A percentile compares a stretch with the other conserved stretches of the same genome.
These are phyloP conservation scores for Escovopsis sp. DNA, from an alignment of 2,329 filamentous ascomycete genomes.

Conservation along the genomic window DNA sequence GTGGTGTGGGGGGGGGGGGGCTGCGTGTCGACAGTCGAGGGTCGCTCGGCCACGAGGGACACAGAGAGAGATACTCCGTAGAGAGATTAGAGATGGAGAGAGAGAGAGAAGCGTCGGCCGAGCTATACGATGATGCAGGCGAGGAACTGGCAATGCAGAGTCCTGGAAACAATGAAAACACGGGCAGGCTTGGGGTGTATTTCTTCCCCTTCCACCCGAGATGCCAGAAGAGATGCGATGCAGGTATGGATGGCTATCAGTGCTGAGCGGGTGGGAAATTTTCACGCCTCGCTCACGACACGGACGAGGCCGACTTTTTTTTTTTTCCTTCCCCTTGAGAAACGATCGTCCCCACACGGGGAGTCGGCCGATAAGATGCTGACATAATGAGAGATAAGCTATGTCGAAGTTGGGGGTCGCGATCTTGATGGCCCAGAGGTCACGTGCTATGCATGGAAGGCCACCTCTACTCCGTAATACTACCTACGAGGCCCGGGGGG, in stretches of 20 bases:
- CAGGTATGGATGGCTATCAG: slow-evolving; percentile 8
- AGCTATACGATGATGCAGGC: background rate
- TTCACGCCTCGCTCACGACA: slow-evolving; percentile 15
- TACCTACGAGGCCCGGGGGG: too few species aligned
- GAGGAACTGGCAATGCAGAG: background rate
- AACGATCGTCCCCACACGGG: slow-evolving; percentile 6
- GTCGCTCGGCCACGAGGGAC: too few species aligned
- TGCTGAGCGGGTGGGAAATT: slow-evolving; percentile 16
- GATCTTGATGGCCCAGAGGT: background rate
- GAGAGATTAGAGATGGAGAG: background rate
- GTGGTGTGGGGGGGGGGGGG: too few species aligned
- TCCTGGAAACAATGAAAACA: background rate
- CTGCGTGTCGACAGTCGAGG: too few species aligned
- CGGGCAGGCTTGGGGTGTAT: background rate
- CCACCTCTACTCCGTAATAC: too few species aligned
- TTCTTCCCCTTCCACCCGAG: slow-evolving; percentile 3
- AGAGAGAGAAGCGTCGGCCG: background rate
- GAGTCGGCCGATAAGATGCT: slow-evolving; percentile 5
- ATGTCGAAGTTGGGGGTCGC: slow-evolving; percentile 1
- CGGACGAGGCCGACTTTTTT: slow-evolving; percentile 19
- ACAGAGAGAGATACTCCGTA: too few species aligned
- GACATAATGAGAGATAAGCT: slow-evolving; percentile 11
- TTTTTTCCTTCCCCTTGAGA: slow-evolving; percentile 12
- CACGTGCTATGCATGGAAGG: background rate
- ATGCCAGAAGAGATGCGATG: too few species aligned